These are phyloP conservation scores for Marasmius oreades DNA, from an alignment of 1,284 basidiomycete genomes.

Conservation along the genomic window DNA sequence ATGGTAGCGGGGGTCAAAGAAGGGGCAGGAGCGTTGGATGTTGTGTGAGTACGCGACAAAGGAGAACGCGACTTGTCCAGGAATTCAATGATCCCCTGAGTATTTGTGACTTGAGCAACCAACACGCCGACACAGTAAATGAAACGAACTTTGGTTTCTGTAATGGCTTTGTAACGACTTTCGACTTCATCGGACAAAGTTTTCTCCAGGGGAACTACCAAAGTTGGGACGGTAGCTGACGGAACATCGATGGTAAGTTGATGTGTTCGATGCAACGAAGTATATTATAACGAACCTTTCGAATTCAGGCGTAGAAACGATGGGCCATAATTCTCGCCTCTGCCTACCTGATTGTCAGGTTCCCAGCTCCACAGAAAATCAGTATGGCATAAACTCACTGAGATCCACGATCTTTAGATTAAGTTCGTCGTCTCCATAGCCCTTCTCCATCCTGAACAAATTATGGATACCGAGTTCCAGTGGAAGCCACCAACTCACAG, in stretches of 20 bases:
- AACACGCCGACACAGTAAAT: background rate
- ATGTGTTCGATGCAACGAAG: background rate
- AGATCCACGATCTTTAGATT: slow-evolving; percentile 62
- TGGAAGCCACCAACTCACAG: slow-evolving; percentile 35
- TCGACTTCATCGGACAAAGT: slow-evolving; percentile 71
- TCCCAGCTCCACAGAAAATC: background rate
- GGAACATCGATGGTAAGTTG: background rate
- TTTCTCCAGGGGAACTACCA: slow-evolving; percentile 78
- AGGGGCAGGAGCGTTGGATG: slow-evolving; percentile 71
- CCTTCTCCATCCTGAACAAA: slow-evolving; percentile 59
- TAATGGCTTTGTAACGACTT: slow-evolving; percentile 77
- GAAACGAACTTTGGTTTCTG: slow-evolving; percentile 63
- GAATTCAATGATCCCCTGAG: slow-evolving; percentile 73
- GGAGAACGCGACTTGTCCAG: slow-evolving; percentile 77
- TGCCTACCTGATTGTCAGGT: slow-evolving; percentile 34
- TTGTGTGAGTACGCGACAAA: slow-evolving; percentile 62
- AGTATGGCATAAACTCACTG: slow-evolving; percentile 32
- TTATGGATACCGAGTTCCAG: slow-evolving; percentile 2
- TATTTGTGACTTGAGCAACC: slow-evolving; percentile 2
- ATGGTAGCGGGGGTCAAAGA: slow-evolving; percentile 79
- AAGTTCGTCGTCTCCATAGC: slow-evolving; percentile 67
- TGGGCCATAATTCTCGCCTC: slow-evolving; percentile 65
- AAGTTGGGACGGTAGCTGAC: slow-evolving; percentile 76
- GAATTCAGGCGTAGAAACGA: slow-evolving; percentile 74
- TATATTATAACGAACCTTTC: slow-evolving; percentile 46